Evolutionary conservation across 495 filamentous ascomycete species (phyloP), one percentile per base, ranked within the genome.

Genomic region (Parachaetomium inaequale): DNA sequence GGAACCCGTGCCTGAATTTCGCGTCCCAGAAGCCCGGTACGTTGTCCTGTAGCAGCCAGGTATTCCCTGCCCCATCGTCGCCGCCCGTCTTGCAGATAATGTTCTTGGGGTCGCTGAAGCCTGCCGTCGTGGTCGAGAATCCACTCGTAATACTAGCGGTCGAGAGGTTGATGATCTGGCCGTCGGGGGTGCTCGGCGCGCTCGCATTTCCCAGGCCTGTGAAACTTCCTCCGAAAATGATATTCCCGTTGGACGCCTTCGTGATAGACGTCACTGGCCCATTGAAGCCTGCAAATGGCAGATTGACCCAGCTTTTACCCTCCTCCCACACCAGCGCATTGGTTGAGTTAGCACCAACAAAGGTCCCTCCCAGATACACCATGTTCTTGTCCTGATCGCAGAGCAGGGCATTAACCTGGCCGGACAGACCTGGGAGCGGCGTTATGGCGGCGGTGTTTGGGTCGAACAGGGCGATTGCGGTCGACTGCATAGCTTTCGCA

Each of bases 251-350:
- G 19, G 86, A 79, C 17, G 85, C 83, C 77, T 92, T 90, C 49
- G 86, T 79, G 60, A 99, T 97, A 36, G 91, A 88, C 54, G 82
- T 86, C 49, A 99, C 93, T 12, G 92, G 93, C 49, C 92, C 92
- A 78, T 97, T 97, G 75, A 99, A 93, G 29, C 94, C 95, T 51
- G 85, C 82, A 79, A 99, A 99, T 10, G 91, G 86, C 63, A 99
- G 75, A 68, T 91, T 89, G 53, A 84, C 85, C 93, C 91, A 99
- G n/a, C 76, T 82, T 31, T 83, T 80, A 12, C 81, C 80, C 21
- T 83, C 83, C 26, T 85, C 80, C 92, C 91, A 97, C 19, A 88
- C 87, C 65, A 94, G 87, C 17, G 92, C 94, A 75, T 99, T 97
- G 17, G 89, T 89, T 34, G 91, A 90, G 64, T 93, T 88, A 11